Conservation (phyloP, 352 stramenopile species). For the Phytophthora pisi region DNA sequence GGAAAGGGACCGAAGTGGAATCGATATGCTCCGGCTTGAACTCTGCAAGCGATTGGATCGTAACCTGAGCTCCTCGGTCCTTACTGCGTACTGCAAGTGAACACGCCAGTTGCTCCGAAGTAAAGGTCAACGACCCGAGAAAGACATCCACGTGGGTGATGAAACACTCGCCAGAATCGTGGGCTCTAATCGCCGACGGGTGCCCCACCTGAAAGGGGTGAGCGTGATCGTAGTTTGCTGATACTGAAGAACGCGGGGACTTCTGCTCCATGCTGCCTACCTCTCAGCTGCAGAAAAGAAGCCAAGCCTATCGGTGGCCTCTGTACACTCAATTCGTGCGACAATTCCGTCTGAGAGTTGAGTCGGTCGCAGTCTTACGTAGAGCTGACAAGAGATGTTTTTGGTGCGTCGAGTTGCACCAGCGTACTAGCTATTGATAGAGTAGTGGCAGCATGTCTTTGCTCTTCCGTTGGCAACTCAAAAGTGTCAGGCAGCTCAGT, state of each 20-base stretch:
- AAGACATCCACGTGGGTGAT: constrained; percentile 71
- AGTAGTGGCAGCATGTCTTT: constrained; percentile 2
- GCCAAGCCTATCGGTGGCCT: not conserved
- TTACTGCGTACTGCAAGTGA: constrained; percentile 48
- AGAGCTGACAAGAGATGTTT: not conserved
- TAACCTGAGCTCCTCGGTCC: constrained; percentile 48
- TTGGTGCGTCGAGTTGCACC: not conserved
- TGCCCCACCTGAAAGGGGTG: not conserved
- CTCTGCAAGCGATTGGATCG: constrained; percentile 33
- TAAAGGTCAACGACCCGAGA: constrained; percentile 92
- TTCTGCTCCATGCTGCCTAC: not conserved
- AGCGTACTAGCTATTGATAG: constrained; percentile 1
- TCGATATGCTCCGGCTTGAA: constrained; percentile 43
- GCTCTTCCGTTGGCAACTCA: not conserved
- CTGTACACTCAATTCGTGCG: not conserved
- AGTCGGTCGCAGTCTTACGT: not conserved
- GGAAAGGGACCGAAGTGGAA: constrained; percentile 28
- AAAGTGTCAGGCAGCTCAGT: not conserved
- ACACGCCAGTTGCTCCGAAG: constrained; percentile 89
- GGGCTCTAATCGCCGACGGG: not conserved
- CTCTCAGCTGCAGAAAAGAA: not conserved
- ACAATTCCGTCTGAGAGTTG: not conserved
- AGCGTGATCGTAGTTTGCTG: not conserved
- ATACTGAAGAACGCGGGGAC: not conserved
- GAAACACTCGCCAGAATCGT: not conserved